A percentile compares a stretch with the other conserved stretches of the same genome.
Conservation (phyloP, 2,329 filamentous ascomycete genomes). For the Botrytis squamosa region DNA sequence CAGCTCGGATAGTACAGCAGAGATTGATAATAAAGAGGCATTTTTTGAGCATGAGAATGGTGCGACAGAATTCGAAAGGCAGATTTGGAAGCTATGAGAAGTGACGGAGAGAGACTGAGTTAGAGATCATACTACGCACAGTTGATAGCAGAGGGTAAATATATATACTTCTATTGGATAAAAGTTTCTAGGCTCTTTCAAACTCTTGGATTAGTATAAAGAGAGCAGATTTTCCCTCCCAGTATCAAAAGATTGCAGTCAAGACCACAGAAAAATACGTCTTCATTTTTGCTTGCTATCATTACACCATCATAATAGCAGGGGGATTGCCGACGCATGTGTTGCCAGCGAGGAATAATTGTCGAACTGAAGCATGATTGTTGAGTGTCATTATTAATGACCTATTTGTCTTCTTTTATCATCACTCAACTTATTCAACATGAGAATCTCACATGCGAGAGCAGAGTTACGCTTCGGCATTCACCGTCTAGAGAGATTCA, state of each 20-base stretch:
- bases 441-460: not conserved
- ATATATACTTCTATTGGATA: fast-evolving
- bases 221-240: not conserved
- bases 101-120: too few species aligned
- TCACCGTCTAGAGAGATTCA: not conserved
- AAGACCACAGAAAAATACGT: too few species aligned
- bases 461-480: fast-evolving
- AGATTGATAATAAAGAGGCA: fast-evolving
- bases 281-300: too few species aligned
- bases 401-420: not conserved
- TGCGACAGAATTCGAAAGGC: not conserved
- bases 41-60: not conserved
- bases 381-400: not conserved
- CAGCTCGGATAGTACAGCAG: not conserved
- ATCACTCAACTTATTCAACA: not conserved
- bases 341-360: not conserved
- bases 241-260: not conserved
- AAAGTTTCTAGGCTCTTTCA: fast-evolving
- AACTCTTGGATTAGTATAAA: not conserved
- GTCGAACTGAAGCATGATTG: not conserved
- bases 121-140: not conserved
- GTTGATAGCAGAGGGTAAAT: not conserved
- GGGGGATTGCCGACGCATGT: not conserved
- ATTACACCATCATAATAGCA: fast-evolving
- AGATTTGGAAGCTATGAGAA: not conserved